Evolutionary conservation across 805 yeast genomes (phyloP), one percentile per base, ranked within the genome.

Genomic region (Ogataea pilisensis): DNA sequence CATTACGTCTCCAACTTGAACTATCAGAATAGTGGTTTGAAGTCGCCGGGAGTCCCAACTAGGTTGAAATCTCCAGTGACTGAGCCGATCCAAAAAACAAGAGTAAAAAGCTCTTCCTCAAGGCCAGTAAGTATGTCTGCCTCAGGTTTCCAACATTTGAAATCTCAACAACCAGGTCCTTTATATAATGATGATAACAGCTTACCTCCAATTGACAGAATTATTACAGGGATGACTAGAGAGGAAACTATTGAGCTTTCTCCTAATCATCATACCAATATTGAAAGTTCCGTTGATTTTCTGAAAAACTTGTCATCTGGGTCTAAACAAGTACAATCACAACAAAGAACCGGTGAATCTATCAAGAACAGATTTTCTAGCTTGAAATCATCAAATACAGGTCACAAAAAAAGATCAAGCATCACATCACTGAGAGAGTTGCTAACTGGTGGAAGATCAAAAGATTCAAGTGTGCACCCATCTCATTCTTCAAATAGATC

Each of bases 61-160:
- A 27, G 14, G 13, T 13, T 27, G 29, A 27, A 27, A 27, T 27
- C 29, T 27, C 29, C 29, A 5, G 6, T 16, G n/a, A 25, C 30
- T 7, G 32, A 26, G 8, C 26, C 31, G 5, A 17, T 16, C 7
- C 24, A 30, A 24, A 26, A 12, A 11, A 18, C 25, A 32, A 19
- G 36, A 17, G 19, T 24, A 3, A 19, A 44, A 6, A 45, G 41
- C n/a, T 32, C 50, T 22, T n/a, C n/a, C n/a, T n/a, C n/a, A n/a
- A 49, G 70, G 44, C 71, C 71, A 8, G 51, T 57, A 18, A 63
- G 67, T 43, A 63, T 65, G 67, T 66, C 66, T 31, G 57, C 58
- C 3, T 42, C 55, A 8, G 56, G 47, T 8, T 49, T 51, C 40
- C 43, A 47, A 8, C 45, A 48, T 17, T 26, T 53, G 32, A 29